Evolutionary conservation across 225 moss, liverwort and hornwort genomes (phyloP).

Genomic region (Climacium dendroides): DNA sequence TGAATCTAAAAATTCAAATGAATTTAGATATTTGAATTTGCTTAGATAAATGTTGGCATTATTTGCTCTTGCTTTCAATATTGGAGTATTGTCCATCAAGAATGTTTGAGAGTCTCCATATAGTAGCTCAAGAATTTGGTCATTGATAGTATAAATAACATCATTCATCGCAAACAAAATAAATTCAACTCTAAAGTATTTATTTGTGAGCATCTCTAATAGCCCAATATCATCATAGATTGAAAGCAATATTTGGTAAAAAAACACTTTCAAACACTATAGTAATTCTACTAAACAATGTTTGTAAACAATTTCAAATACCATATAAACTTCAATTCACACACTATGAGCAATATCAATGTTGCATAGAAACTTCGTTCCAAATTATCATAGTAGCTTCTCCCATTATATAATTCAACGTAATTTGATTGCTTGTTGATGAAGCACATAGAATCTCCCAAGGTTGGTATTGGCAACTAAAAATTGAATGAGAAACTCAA

Average conservation of each 20-base stretch:
- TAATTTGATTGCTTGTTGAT: not conserved
- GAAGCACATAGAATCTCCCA: not conserved
- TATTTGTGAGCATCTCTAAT: rapidly evolving
- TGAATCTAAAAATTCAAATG: too few relatives aligned
- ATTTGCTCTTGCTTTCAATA: rapidly evolving
- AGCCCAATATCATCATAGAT: not conserved
- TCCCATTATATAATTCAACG: rapidly evolving
- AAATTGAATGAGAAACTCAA: not conserved
- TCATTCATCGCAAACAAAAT: not conserved
- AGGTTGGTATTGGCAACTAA: not conserved
- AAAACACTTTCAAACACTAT: not conserved
- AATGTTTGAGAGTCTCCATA: not conserved
- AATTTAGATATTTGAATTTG: too few relatives aligned
- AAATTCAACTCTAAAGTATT: not conserved
- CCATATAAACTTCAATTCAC: rapidly evolving
- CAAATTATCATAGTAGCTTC: not conserved
- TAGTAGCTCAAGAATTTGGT: not conserved
- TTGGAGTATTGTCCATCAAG: not conserved
- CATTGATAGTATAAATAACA: not conserved
- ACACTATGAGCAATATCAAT: not conserved
- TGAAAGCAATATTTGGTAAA: not conserved
- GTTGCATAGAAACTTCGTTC: not conserved
- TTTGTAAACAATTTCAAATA: rapidly evolving
- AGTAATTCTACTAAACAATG: not conserved
- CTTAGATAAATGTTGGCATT: not conserved